These are phyloP conservation scores for Linnemannia schmuckeri DNA, from an alignment of 192 early-diverging fungal species.

Conservation along the genomic window DNA sequence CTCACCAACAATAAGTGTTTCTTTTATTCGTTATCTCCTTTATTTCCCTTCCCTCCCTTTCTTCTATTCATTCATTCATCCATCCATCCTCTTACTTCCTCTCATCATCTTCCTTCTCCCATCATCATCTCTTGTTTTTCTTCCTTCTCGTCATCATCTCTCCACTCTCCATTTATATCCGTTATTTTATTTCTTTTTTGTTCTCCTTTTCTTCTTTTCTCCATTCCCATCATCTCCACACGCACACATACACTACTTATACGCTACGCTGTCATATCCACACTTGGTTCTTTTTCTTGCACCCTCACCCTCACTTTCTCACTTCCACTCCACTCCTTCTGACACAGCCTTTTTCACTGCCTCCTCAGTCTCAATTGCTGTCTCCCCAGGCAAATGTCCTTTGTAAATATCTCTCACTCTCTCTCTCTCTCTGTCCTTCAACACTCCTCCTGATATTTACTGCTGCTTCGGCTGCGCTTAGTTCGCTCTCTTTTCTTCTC, in stretches of 20 bases:
- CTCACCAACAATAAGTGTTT: not conserved
- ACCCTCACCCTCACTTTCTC: not conserved
- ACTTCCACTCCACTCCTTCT: not conserved
- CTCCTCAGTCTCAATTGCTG: not conserved
- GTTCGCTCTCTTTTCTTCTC: too few species aligned
- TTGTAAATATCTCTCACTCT: constrained; percentile 7
- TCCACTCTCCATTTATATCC: too few species aligned
- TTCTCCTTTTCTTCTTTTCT: not conserved
- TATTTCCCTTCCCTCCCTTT: not conserved
- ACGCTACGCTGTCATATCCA: not conserved
- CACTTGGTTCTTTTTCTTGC: not conserved
- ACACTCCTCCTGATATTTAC: not conserved
- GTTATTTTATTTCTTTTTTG: not conserved
- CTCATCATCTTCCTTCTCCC: not conserved
- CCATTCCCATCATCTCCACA: not conserved
- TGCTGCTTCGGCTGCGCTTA: not conserved
- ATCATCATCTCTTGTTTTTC: not conserved
- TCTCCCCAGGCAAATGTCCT: constrained; percentile 27
- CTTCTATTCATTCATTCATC: not conserved
- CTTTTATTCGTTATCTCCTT: not conserved
- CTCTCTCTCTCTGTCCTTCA: not conserved
- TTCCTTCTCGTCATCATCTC: not conserved
- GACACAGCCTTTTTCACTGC: constrained; percentile 6
- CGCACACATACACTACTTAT: not conserved
- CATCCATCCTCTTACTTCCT: not conserved